Conservation (phyloP, 225 moss, liverwort and hornwort genomes). For the Polytrichum commune region DNA sequence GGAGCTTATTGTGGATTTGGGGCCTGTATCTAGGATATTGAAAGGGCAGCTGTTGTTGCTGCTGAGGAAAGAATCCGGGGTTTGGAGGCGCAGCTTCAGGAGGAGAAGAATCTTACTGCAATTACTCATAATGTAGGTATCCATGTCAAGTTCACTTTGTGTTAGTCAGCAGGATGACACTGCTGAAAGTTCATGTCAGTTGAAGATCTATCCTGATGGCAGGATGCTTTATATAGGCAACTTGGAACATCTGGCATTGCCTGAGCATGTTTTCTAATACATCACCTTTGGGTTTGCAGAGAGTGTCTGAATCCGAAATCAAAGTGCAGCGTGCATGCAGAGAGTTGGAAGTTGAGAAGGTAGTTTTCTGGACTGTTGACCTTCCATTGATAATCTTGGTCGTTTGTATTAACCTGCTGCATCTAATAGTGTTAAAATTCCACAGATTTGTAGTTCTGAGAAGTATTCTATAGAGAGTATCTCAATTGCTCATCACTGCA, state of each 20-base stretch:
- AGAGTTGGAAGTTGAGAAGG: slow-evolving; percentile 79
- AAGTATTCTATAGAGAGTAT: not conserved
- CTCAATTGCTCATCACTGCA: not conserved
- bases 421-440: not conserved
- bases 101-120: slow-evolving; percentile 57
- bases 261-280: too few relatives aligned
- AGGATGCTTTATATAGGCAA: too few relatives aligned
- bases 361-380: slow-evolving; percentile 15
- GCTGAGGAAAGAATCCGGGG: slow-evolving; percentile 79
- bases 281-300: slow-evolving; percentile 31
- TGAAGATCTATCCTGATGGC: too few relatives aligned
- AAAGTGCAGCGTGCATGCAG: slow-evolving; percentile 48
- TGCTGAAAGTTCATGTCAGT: not conserved
- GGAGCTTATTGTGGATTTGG: too few relatives aligned
- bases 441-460: not conserved
- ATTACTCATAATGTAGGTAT: slow-evolving; percentile 56
- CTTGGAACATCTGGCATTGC: too few relatives aligned
- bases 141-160: slow-evolving; percentile 2
- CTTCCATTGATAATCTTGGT: not conserved
- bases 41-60: slow-evolving; percentile 68
- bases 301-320: slow-evolving; percentile 57
- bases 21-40: slow-evolving; percentile 49
- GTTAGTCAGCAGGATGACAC: not conserved
- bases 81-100: slow-evolving; percentile 77
- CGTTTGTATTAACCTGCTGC: not conserved